Evolutionary conservation across 768 basidiomycete genomes (phyloP).

Genomic region (Boletus barrowsii): DNA sequence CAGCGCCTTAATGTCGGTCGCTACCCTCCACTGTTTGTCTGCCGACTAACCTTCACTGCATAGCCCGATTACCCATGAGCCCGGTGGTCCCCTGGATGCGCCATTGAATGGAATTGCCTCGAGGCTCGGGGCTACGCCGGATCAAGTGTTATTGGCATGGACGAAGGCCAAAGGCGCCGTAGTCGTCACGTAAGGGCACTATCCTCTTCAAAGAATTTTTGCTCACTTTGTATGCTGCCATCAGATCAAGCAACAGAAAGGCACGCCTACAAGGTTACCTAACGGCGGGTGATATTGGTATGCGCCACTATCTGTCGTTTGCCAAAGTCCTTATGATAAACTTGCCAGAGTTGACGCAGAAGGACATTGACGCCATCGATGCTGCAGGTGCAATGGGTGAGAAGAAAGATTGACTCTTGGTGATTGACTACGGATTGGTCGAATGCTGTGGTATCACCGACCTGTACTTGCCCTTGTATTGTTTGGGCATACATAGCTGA

Average conservation of each 20-base stretch:
- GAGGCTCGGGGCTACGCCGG: slow-evolving; percentile 48
- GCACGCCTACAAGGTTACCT: slow-evolving; percentile 66
- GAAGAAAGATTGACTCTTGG: not conserved
- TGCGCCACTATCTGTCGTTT: not conserved
- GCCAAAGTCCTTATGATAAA: too few species aligned
- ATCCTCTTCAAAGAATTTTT: too few species aligned
- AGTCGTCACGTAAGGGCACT: slow-evolving; percentile 50
- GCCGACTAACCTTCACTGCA: not conserved
- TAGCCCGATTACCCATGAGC: slow-evolving; percentile 57
- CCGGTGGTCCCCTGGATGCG: slow-evolving; percentile 64
- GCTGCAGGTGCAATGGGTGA: slow-evolving; percentile 43
- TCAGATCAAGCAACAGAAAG: slow-evolving; percentile 64
- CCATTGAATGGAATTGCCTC: slow-evolving; percentile 54
- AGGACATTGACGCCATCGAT: slow-evolving; percentile 57
- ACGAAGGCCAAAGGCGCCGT: slow-evolving; percentile 65
- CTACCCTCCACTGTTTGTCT: not conserved
- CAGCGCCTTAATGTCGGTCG: slow-evolving; percentile 56
- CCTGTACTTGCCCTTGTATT: too few species aligned
- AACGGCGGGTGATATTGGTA: slow-evolving; percentile 61
- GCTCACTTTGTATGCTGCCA: not conserved
- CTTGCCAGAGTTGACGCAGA: slow-evolving; percentile 42
- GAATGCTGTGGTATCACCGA: too few species aligned
- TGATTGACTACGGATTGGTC: too few species aligned
- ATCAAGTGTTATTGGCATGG: slow-evolving; percentile 74
- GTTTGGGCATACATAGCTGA: too few species aligned